These are phyloP conservation scores for Cunninghamia lanceolata DNA, from an alignment of 75 land plant species.

Conservation along the genomic window DNA sequence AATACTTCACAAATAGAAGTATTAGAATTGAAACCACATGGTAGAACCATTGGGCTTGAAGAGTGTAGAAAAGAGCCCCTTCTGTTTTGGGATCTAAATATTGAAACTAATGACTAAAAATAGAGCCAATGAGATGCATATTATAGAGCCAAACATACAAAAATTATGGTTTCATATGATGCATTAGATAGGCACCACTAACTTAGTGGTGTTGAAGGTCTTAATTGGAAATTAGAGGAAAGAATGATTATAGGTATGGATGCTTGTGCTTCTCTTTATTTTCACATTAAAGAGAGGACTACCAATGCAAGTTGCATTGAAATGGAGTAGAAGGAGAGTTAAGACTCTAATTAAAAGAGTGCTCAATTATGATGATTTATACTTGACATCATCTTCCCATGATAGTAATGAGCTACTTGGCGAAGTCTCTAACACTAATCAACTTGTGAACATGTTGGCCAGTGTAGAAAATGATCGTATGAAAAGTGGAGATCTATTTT, in stretches of 20 bases:
- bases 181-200: neutral
- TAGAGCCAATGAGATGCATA: too few relatives aligned
- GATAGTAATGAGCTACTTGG: neutral
- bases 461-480: constrained; percentile 17
- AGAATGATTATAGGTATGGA: neutral
- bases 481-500: constrained; percentile 30
- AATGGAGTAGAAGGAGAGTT: too few relatives aligned
- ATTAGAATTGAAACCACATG: too few relatives aligned
- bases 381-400: neutral
- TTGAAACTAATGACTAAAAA: too few relatives aligned
- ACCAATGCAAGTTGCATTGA: neutral
- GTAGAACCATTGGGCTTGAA: too few relatives aligned
- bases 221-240: constrained; percentile 5
- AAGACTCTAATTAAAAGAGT: constrained; percentile 27
- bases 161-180: too few relatives aligned
- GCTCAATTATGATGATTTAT: neutral
- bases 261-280: neutral
- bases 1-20: too few relatives aligned
- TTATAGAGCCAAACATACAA: too few relatives aligned
- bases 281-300: neutral
- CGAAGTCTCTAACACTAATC: neutral
- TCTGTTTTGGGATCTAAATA: too few relatives aligned
- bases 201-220: neutral
- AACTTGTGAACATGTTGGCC: neutral
- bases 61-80: too few relatives aligned